Evolutionary conservation across 441 rosid species (phyloP).

Genomic region (Euphorbia schlechtendalii): DNA sequence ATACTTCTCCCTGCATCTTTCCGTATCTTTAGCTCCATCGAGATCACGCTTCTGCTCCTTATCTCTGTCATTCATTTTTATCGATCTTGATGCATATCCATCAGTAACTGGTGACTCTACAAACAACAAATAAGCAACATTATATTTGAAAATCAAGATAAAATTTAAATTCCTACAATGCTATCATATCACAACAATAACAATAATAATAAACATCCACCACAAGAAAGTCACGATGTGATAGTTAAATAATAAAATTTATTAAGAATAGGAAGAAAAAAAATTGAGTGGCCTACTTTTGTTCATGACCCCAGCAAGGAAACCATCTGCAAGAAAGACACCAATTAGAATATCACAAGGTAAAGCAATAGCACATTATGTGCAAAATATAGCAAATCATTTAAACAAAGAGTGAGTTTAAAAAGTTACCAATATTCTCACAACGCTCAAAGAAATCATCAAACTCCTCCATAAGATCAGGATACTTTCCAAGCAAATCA

Average conservation of each 20-base stretch:
- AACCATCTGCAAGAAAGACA: conserved; percentile 72
- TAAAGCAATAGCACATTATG: conserved; percentile 10
- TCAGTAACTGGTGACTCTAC: conserved; percentile 61
- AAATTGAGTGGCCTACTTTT: conserved; percentile 59
- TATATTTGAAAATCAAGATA: conserved; percentile 12
- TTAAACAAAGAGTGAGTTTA: background rate
- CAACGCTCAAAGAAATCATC: conserved; percentile 77
- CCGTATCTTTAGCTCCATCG: conserved; percentile 65
- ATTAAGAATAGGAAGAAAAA: conserved; percentile 10
- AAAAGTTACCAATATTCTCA: conserved; percentile 75
- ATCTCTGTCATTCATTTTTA: conserved; percentile 68
- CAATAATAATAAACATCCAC: background rate
- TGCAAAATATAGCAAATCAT: conserved; percentile 19
- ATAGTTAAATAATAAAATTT: conserved; percentile 1
- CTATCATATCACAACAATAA: background rate
- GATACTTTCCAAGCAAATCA: conserved; percentile 83
- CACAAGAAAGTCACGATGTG: no score
- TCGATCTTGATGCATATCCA: conserved; percentile 49
- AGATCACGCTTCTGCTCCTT: conserved; percentile 60
- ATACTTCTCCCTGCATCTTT: conserved; percentile 79
- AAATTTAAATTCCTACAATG: background rate
- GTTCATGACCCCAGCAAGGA: conserved; percentile 86
- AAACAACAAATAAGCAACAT: conserved; percentile 21
- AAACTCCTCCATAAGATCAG: conserved; percentile 94
- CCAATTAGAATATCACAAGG: conserved; percentile 19